These are phyloP conservation scores for Coleophoma crateriformis DNA, from an alignment of 2,329 filamentous ascomycete species.

Conservation along the genomic window DNA sequence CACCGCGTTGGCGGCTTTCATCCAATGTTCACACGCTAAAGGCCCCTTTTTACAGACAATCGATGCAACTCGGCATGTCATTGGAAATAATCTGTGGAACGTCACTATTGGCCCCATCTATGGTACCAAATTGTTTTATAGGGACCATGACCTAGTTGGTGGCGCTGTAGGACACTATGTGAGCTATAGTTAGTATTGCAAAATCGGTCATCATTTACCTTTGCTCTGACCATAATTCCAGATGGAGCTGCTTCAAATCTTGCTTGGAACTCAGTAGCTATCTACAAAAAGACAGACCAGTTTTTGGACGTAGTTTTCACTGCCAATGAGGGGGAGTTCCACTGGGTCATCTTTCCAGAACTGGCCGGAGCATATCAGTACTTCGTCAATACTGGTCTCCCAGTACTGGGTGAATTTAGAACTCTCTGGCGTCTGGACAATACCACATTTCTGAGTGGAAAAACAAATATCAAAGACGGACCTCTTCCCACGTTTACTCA, in stretches of 20 bases:
- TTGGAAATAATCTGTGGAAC: constrained; percentile 8
- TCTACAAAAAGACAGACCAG: too few relatives aligned
- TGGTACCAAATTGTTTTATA: constrained; percentile 7
- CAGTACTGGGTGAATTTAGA: constrained; percentile 41
- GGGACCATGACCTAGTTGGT: constrained; percentile 1
- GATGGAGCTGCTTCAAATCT: too few relatives aligned
- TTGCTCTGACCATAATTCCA: too few relatives aligned
- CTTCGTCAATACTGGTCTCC: constrained; percentile 42
- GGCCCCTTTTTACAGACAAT: neutral
- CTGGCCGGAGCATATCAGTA: constrained; percentile 47
- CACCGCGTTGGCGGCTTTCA: too few relatives aligned
- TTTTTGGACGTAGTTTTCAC: constrained; percentile 27
- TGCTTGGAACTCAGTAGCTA: too few relatives aligned
- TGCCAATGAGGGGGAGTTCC: constrained; percentile 40
- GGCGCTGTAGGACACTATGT: neutral
- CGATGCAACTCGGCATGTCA: neutral
- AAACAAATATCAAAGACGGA: constrained; percentile 38
- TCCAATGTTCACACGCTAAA: too few relatives aligned
- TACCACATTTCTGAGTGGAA: constrained; percentile 37
- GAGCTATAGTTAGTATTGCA: neutral
- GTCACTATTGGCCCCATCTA: constrained; percentile 5
- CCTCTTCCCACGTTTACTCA: constrained; percentile 35
- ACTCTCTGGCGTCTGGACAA: constrained; percentile 45
- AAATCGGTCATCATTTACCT: too few relatives aligned
- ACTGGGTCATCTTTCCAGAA: constrained; percentile 43